These are phyloP conservation scores for Scheffersomyces spartinae DNA, from an alignment of 805 yeast species.

Conservation along the genomic window DNA sequence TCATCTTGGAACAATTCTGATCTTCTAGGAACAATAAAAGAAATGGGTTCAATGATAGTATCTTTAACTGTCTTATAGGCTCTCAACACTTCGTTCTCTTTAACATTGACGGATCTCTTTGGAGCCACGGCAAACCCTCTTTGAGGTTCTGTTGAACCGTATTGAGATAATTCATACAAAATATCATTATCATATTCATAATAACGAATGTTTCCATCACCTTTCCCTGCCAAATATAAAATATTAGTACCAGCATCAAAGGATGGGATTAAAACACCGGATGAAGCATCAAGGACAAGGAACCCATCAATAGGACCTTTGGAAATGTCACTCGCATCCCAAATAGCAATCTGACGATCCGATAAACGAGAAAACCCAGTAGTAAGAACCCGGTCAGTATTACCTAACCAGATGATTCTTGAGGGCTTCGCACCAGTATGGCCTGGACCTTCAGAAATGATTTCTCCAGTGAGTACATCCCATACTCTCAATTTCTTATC, in stretches of 20 bases:
- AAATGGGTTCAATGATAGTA: slow-evolving; percentile 74
- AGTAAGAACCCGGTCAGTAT: slow-evolving; percentile 72
- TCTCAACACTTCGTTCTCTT: slow-evolving; percentile 75
- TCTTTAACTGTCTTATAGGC: slow-evolving; percentile 86
- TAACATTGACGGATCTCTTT: slow-evolving; percentile 63
- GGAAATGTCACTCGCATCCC: slow-evolving; percentile 70
- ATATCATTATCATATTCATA: slow-evolving; percentile 82
- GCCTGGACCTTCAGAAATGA: slow-evolving; percentile 76
- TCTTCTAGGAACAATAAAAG: slow-evolving; percentile 89
- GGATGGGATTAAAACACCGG: slow-evolving; percentile 90
- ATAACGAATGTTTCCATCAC: slow-evolving; percentile 95
- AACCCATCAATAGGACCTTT: slow-evolving; percentile 88
- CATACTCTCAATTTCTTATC: slow-evolving; percentile 86
- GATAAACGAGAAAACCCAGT: slow-evolving; percentile 90
- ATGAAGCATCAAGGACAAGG: slow-evolving; percentile 73
- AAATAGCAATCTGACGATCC: slow-evolving; percentile 90
- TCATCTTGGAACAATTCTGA: slow-evolving; percentile 89
- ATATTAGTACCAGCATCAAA: slow-evolving; percentile 74
- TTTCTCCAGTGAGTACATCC: slow-evolving; percentile 70
- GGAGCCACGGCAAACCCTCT: slow-evolving; percentile 93
- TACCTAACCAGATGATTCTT: slow-evolving; percentile 85
- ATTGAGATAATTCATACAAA: slow-evolving; percentile 78
- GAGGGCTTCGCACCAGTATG: slow-evolving; percentile 90
- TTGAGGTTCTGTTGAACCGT: slow-evolving; percentile 82
- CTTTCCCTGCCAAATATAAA: slow-evolving; percentile 89